Evolutionary conservation across 1,284 basidiomycete species (phyloP).

Genomic region (Trichosporon sp.): DNA sequence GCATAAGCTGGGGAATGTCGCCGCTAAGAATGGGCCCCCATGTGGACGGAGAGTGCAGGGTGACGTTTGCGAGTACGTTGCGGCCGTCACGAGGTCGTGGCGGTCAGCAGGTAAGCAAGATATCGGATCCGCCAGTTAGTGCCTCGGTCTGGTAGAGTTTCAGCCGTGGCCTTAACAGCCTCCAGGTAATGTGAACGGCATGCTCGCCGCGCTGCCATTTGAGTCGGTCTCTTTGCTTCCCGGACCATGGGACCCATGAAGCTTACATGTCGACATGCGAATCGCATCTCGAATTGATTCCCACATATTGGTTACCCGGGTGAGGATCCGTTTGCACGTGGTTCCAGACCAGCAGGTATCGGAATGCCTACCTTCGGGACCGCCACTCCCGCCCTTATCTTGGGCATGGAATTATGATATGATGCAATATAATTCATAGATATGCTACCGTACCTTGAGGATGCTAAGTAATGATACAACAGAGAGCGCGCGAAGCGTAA

Average conservation of each 20-base stretch:
- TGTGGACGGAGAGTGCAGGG: not conserved
- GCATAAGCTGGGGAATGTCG: not conserved
- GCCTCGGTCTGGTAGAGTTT: not conserved
- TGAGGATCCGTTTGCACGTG: not conserved
- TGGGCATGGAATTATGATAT: not conserved
- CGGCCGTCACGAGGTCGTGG: not conserved
- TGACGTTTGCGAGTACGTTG: not conserved
- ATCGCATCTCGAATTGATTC: not conserved
- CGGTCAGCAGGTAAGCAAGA: not conserved
- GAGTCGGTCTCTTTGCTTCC: not conserved
- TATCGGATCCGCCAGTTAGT: not conserved
- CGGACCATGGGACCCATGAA: not conserved
- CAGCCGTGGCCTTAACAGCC: not conserved
- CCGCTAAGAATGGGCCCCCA: not conserved
- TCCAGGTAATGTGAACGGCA: not conserved
- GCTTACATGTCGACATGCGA: not conserved
- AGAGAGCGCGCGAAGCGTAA: not conserved
- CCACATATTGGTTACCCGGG: not conserved
- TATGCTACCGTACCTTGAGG: conserved; percentile 1
- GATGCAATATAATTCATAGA: not conserved
- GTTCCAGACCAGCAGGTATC: not conserved
- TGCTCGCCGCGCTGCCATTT: too few species aligned
- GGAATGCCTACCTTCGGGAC: not conserved
- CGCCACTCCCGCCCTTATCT: not conserved
- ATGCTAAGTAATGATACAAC: conserved; percentile 18